phyloP scores from a whole-genome alignment of 306 rosid genomes.

The Acacia acuminata region DNA sequence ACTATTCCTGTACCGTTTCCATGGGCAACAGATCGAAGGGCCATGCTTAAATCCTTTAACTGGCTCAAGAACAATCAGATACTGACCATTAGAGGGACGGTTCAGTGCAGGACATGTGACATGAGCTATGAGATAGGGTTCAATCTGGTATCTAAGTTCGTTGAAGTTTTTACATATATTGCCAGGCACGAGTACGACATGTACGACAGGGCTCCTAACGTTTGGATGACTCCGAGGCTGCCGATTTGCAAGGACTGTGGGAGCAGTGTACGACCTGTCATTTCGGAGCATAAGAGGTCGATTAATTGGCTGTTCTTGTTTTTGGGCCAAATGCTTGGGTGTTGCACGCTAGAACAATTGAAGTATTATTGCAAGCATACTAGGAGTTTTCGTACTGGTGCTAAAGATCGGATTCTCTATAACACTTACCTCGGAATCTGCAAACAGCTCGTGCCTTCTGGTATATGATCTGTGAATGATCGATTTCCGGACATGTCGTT shows the following conservation, averaged over 20 bases:
- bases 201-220: conserved; percentile 49
- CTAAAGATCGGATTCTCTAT: conserved; percentile 66
- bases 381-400: conserved; percentile 51
- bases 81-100: conserved; percentile 16
- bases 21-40: conserved; percentile 54
- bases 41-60: conserved; percentile 8
- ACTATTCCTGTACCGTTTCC: conserved; percentile 36
- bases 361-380: conserved; percentile 61
- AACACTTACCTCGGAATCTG: conserved; percentile 42
- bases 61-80: conserved; percentile 27
- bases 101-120: conserved; percentile 52
- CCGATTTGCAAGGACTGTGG: conserved; percentile 43
- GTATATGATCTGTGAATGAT: not conserved
- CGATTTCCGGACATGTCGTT: not conserved
- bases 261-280: conserved; percentile 46
- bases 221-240: conserved; percentile 45
- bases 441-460: conserved; percentile 40
- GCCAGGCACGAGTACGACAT: not conserved
- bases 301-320: conserved; percentile 75
- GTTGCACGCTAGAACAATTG: conserved; percentile 51
- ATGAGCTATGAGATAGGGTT: not conserved
- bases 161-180: not conserved
- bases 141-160: conserved; percentile 21
- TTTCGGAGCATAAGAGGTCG: conserved; percentile 24
- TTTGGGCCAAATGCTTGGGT: conserved; percentile 54